These are phyloP conservation scores for Chenopodium album DNA, from an alignment of 148 eudicot genomes.

Conservation along the genomic window DNA sequence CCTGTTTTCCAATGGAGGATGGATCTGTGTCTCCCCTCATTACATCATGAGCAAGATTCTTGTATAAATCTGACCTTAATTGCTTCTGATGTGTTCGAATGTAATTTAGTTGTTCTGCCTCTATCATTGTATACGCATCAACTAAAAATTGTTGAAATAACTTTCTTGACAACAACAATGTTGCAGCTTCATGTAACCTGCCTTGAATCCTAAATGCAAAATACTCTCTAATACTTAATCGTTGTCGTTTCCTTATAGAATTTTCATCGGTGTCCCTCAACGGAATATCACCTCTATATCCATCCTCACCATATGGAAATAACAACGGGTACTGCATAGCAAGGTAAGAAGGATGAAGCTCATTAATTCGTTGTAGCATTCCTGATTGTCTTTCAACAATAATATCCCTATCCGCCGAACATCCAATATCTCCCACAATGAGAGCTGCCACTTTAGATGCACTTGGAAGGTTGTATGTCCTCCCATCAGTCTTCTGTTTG, in stretches of 20 bases:
- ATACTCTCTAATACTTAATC: background rate
- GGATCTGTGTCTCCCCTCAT: background rate
- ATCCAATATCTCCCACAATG: background rate
- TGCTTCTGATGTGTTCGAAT: background rate
- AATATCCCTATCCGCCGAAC: background rate
- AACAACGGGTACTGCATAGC: background rate
- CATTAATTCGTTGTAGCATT: background rate
- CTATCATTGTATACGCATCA: constrained; percentile 1
- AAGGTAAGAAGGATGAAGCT: background rate
- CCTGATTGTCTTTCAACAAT: background rate
- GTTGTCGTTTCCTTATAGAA: background rate
- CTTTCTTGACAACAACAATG: background rate
- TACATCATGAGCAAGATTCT: background rate
- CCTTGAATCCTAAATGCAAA: constrained; percentile 2
- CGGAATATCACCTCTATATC: background rate
- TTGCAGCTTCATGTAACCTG: background rate
- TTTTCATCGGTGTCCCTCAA: background rate
- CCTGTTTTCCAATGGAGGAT: background rate
- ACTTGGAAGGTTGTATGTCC: no score
- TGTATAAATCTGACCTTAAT: background rate
- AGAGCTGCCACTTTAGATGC: background rate
- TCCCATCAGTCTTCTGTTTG: no score
- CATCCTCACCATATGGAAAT: constrained; percentile 1
- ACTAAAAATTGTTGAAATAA: constrained; percentile 9
- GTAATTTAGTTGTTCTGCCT: background rate